A percentile compares a stretch with the other conserved stretches of the same genome.
Evolutionary conservation across 2,329 filamentous ascomycete genomes (phyloP).

Genomic region (Keithomyces neogunnii): DNA sequence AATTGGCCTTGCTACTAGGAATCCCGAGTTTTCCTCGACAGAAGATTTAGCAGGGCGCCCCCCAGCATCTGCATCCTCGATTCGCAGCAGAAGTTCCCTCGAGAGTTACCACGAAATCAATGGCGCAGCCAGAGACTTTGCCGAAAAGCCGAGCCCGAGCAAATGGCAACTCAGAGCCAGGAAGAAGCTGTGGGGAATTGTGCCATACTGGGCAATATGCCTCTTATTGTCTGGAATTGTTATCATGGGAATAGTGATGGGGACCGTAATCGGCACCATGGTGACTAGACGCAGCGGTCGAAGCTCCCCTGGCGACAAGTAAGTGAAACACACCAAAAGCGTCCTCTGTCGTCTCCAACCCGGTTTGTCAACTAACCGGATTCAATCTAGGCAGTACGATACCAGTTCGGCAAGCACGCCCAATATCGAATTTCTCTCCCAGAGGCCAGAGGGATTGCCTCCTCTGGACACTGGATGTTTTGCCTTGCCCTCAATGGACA

Average conservation of each 20-base stretch:
- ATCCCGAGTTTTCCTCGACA: constrained; percentile 53
- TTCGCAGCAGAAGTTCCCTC: constrained; percentile 35
- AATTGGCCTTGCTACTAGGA: constrained; percentile 50
- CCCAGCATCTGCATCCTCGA: constrained; percentile 37
- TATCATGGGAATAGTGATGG: constrained; percentile 46
- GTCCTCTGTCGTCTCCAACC: neutral
- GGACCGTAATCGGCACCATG: constrained; percentile 35
- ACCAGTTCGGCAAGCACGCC: constrained; percentile 25
- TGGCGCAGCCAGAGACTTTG: constrained; percentile 32
- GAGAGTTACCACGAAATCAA: constrained; percentile 47
- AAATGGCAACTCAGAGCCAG: constrained; percentile 48
- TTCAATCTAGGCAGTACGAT: constrained; percentile 11
- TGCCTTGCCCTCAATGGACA: constrained; percentile 44
- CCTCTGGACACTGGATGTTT: constrained; percentile 47
- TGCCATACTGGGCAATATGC: constrained; percentile 54
- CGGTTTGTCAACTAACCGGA: neutral
- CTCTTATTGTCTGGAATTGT: constrained; percentile 39
- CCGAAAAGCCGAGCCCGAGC: constrained; percentile 38
- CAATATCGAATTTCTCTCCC: constrained; percentile 43
- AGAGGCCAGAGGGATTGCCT: constrained; percentile 41
- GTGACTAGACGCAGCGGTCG: constrained; percentile 9
- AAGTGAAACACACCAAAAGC: constrained; percentile 5
- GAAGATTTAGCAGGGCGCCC: constrained; percentile 40
- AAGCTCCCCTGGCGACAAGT: constrained; percentile 15
- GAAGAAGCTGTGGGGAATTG: constrained; percentile 47